Percentiles rank a stretch among this genome's conserved stretches.
phyloP scores from a whole-genome alignment of 1,284 basidiomycete species.

The Cystobasidium pallidum region DNA sequence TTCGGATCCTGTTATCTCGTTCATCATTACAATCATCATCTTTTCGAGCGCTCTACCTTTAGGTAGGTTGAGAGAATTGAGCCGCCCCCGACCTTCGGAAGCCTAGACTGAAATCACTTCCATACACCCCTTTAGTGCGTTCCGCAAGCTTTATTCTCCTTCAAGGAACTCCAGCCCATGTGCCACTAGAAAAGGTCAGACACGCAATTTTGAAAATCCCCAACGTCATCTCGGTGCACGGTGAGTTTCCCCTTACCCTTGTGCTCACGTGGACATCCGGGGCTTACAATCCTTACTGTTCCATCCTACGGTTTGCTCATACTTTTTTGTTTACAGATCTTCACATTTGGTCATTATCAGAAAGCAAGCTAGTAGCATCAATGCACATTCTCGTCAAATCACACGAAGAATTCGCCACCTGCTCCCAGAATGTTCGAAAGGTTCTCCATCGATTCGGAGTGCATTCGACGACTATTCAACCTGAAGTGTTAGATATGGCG shows the following conservation, averaged over 20 bases:
- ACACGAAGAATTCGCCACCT: conserved; percentile 79
- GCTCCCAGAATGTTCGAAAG: conserved; percentile 80
- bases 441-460: conserved; percentile 87
- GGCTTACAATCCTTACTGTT: too few species aligned
- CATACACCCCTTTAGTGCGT: conserved; percentile 64
- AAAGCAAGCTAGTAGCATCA: conserved; percentile 87
- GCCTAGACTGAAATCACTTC: conserved; percentile 44
- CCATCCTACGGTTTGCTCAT: neutral
- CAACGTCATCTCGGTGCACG: conserved; percentile 90
- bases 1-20: conserved; percentile 89
- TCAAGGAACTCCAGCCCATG: conserved; percentile 87
- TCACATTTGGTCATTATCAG: conserved; percentile 93
- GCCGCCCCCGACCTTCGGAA: neutral
- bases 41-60: conserved; percentile 93
- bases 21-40: conserved; percentile 95
- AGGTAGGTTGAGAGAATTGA: conserved; percentile 62
- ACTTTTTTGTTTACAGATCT: conserved; percentile 61
- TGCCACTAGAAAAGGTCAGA: conserved; percentile 85
- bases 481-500: conserved; percentile 50
- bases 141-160: conserved; percentile 96
- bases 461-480: conserved; percentile 66
- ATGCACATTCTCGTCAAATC: conserved; percentile 87
- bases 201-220: conserved; percentile 75
- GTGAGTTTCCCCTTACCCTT: conserved; percentile 45
- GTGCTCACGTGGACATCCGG: too few species aligned